Base-by-base conservation (phyloP, 768 basidiomycete species). In the Pilatotrama ljubarskyi region DNA sequence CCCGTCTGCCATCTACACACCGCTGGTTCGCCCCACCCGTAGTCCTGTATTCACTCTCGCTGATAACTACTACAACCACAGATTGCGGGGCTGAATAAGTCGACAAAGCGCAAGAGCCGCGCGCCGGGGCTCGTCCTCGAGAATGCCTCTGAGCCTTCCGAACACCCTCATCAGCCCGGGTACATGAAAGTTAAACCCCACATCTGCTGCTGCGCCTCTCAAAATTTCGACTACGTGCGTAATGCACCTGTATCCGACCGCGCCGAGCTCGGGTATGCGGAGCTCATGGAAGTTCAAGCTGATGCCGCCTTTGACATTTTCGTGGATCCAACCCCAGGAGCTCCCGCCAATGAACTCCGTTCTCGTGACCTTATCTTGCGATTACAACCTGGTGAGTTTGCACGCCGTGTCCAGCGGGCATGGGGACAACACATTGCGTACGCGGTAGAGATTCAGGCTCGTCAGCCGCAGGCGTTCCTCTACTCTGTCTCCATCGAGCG, bases 401-500 rank as follows among this genome's bases (percentile, higher is more conserved):
- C 5, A 32, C 29, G 29, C 10, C 29, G 29, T 32, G 29, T 32
- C 29, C 29, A 32, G 29, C 29, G 29, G 29, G 29, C 29, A 32
- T 32, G 29, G 29, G 53, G 46, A 8, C 52, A 54, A 22, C 41
- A 44, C 24, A 29, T 54, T 6, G 3, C 41, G 25, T 54, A 54
- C 41, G 29, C 26, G 40, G 29, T 26, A 2, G 41, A 54, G 40
- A 35, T 54, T 47, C 60, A 61, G 37, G 58, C 65, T n/a, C 60
- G 65, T 10, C 76, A 75, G 51, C 67, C 70, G 37, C 71, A 74
- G 5, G 62, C 53, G 0, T 68, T 66, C 36, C 43, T 61, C 1
- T 75, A 76, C 62, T 62, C 70, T 0, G 40, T 76, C 40, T 66
- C 63, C 25, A 63, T 77, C 29, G 5, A 32, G 29, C 29, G 29